Base-by-base conservation (phyloP, 1,139 yeast genomes). In the Nematodospora anomalae region DNA sequence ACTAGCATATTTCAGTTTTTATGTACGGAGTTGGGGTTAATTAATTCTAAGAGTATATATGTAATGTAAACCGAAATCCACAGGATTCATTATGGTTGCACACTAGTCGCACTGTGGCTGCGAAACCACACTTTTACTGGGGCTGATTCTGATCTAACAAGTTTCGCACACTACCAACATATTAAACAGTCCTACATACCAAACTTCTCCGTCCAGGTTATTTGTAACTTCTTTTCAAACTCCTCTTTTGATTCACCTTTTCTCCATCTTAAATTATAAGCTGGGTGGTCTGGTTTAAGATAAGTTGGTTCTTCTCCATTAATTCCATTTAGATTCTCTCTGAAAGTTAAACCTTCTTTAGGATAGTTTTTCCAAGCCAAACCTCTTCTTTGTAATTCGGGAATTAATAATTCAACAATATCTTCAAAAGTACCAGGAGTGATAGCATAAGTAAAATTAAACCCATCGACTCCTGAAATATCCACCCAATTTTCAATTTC, bases 181-280 rank as follows among this genome's bases (percentile, higher is more conserved):
- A n/a, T n/a, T n/a, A n/a, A n/a, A n/a, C n/a, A n/a, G n/a, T n/a
- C 12, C 28, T 30, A 29, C 29, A 29, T 35, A 20, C 26, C 24
- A 32, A 45, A 46, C 7, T 41, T 32, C 22, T 46, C 42, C 25
- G 37, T 32, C 42, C 30, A 40, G 26, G 41, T 57, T 55, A 25
- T 51, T 44, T 33, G 42, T 44, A 30, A 55, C 40, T 43, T 46
- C 9, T 31, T 28, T 33, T 66, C 72, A 41, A 63, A 64, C 21
- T 62, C 65, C 38, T 60, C 63, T 40, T 52, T 58, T 1, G 64
- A 38, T 39, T 58, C 66, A 12, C 58, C 64, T 9, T 62, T 57
- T 30, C 48, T 52, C 74, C 74, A 67, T 52, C 68, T 60, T 28
- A 67, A 49, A 3, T 49, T 50, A 43, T 64, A 46, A 8, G 73